Conservation (phyloP, 345 rosid genomes). For the Eucalyptus globulus region DNA sequence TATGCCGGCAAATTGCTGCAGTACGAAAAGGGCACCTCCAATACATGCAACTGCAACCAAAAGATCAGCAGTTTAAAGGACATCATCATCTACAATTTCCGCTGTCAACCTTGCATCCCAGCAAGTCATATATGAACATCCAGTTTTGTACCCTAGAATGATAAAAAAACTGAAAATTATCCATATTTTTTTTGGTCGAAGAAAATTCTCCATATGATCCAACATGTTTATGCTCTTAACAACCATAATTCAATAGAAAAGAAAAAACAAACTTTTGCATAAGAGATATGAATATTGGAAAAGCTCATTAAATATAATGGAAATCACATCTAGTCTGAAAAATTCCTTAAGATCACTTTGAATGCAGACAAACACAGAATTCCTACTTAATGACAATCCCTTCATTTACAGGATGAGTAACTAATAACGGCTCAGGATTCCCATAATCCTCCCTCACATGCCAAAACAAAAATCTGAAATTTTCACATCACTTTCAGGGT, state of each 20-base stretch:
- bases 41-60: slow-evolving; percentile 50
- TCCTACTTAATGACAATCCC: background rate
- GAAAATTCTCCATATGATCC: background rate
- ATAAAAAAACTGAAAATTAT: background rate
- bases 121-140: background rate
- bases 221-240: background rate
- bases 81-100: background rate
- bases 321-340: background rate
- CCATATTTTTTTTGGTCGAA: background rate
- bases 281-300: background rate
- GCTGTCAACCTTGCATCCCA: background rate
- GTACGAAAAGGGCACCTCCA: slow-evolving; percentile 58
- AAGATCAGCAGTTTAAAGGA: background rate
- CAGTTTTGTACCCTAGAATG: background rate
- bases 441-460: background rate
- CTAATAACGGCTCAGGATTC: background rate
- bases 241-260: background rate
- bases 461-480: background rate
- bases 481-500: background rate
- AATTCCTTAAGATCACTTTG: background rate
- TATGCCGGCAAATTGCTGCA: slow-evolving; percentile 84
- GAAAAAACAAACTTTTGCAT: background rate
- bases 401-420: background rate
- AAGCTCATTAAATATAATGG: background rate
- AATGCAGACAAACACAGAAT: background rate